Base-by-base conservation (phyloP, 192 early-diverging fungal species). In the Linnemannia elongata region DNA sequence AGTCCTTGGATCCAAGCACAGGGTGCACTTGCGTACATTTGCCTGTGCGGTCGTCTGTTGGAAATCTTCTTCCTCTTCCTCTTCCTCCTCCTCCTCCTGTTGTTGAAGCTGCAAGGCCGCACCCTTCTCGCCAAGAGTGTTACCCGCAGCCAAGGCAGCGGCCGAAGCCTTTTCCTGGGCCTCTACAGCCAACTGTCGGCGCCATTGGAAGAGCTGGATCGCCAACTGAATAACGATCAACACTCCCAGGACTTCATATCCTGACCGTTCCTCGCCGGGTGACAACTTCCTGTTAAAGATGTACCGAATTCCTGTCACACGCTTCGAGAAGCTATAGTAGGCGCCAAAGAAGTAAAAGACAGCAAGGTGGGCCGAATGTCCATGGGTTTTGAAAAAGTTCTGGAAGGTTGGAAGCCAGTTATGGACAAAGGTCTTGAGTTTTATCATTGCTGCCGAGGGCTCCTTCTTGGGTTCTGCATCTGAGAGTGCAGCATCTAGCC, bases 261-360 rank as follows among this genome's bases (percentile, higher is more conserved):
- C 96, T 5, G 83, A 81, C 27, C 89, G 89, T 63, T 95, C 90
- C 84, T 99, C 96, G 30, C 93, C 92, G 39, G 92, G 93, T 10
- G 93, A 88, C 69, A 97, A 88, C 81, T 94, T 91, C 35, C 97
- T 93, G 27, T 94, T 93, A 79, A 97, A 95, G 52, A 96, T 94
- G 81, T 98, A 98, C 42, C 96, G 94, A 44, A 97, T 92, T 2
- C 96, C 94, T 9, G 94, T 85, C 33, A 96, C 45, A 24, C 98
- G 92, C 81, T 97, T 97, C 0, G 98, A 93, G 42, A 97, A 76
- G 49, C 91, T 89, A 80, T 99, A 97, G 81, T 95, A 97, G 1
- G 94, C 90, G 22, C 97, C 97, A 74, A 91, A 87, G 82, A 98
- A 95, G 86, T 99, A 99, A 89, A 99, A 99, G 27, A 97, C 78